Evolutionary conservation across 1,284 basidiomycete species (phyloP).

Genomic region (Apiotrichum domesticum): DNA sequence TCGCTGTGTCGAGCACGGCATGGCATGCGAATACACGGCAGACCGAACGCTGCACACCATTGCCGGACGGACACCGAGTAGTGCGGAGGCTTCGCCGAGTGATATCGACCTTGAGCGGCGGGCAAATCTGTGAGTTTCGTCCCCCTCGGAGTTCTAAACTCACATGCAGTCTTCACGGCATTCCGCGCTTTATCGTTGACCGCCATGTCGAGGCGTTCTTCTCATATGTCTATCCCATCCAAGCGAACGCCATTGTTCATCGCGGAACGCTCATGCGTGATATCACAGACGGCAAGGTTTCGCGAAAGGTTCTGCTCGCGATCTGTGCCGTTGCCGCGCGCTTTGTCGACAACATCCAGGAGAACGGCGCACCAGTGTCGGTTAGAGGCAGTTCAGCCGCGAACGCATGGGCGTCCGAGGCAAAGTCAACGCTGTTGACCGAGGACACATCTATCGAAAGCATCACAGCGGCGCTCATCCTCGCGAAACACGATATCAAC

Average conservation of each 20-base stretch:
- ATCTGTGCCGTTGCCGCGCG: slow-evolving; percentile 19
- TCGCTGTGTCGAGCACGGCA: slow-evolving; percentile 10
- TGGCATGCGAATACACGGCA: slow-evolving; percentile 8
- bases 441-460: slow-evolving; percentile 19
- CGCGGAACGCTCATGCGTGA: slow-evolving; percentile 15
- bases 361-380: neutral
- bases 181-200: slow-evolving; percentile 14
- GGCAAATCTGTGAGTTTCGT: neutral
- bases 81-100: slow-evolving; percentile 8
- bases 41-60: neutral
- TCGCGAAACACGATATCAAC: slow-evolving; percentile 24
- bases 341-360: slow-evolving; percentile 9
- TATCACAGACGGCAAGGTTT: slow-evolving; percentile 9
- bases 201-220: slow-evolving; percentile 21
- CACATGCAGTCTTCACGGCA: slow-evolving; percentile 10
- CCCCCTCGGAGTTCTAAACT: neutral
- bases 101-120: slow-evolving; percentile 2
- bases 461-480: slow-evolving; percentile 17
- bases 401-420: slow-evolving; percentile 16
- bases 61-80: slow-evolving; percentile 8
- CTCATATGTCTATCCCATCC: slow-evolving; percentile 16
- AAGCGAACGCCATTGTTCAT: slow-evolving; percentile 21
- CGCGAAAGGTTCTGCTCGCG: slow-evolving; percentile 15
- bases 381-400: slow-evolving; percentile 3
- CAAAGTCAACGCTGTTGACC: slow-evolving; percentile 12